Conservation (phyloP, 495 filamentous ascomycete species). For the Barbatosphaeria neglecta region DNA sequence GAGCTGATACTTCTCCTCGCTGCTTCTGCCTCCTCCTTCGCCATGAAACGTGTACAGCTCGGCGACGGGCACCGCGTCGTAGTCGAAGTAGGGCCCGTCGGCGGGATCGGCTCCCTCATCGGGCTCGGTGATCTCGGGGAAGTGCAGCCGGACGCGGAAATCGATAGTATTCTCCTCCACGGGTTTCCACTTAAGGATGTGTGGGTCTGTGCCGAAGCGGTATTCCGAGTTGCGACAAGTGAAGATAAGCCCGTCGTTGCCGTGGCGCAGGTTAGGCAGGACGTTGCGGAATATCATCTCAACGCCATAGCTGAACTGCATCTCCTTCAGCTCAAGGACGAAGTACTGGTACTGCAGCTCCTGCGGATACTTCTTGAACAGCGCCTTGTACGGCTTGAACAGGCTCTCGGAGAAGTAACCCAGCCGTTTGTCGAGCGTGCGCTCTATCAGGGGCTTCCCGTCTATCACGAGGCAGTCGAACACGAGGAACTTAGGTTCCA, state of each 20-base stretch:
- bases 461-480: constrained; percentile 89
- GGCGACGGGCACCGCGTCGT: constrained; percentile 40
- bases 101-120: constrained; percentile 51
- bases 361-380: constrained; percentile 56
- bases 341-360: constrained; percentile 65
- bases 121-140: constrained; percentile 54
- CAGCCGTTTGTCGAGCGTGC: constrained; percentile 77
- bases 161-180: constrained; percentile 87
- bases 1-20: constrained; percentile 45
- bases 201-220: constrained; percentile 75
- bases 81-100: constrained; percentile 42
- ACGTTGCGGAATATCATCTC: constrained; percentile 82
- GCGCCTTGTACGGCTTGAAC: constrained; percentile 62
- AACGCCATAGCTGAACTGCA: constrained; percentile 78
- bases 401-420: constrained; percentile 74
- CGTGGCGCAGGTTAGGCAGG: constrained; percentile 73
- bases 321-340: constrained; percentile 70
- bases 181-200: constrained; percentile 97
- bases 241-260: constrained; percentile 95
- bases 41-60: constrained; percentile 30
- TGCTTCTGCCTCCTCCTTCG: constrained; percentile 40
- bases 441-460: constrained; percentile 58
- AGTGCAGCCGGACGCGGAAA: constrained; percentile 68
- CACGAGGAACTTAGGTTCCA: constrained; percentile 69
- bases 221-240: constrained; percentile 80